Conservation (phyloP, 208 protist species). For the Giardia duodenalis region DNA sequence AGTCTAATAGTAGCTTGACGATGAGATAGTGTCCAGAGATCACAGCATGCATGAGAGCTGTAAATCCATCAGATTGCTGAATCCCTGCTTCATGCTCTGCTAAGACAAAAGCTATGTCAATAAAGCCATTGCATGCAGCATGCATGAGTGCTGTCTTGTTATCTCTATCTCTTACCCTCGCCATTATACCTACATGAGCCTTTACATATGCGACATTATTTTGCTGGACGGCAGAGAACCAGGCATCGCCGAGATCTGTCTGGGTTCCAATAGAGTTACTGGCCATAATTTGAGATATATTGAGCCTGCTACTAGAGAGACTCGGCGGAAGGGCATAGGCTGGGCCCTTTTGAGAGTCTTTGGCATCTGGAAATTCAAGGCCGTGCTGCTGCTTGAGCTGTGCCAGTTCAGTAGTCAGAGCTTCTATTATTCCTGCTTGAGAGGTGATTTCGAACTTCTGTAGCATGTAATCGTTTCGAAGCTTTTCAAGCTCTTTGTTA, state of each 20-base stretch:
- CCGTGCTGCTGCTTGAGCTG: not conserved
- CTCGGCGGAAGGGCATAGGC: no score
- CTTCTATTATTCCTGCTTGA: not conserved
- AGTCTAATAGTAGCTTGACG: not conserved
- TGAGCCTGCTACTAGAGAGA: no score
- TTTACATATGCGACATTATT: not conserved
- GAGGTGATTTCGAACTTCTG: not conserved
- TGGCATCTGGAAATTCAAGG: not conserved
- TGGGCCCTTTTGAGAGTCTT: no score
- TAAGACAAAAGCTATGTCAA: not conserved
- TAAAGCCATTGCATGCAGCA: not conserved
- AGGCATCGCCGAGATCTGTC: not conserved
- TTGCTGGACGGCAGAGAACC: not conserved
- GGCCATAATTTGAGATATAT: no score
- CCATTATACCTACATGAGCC: not conserved
- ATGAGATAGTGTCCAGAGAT: not conserved
- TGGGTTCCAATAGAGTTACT: no score
- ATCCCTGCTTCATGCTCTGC: not conserved
- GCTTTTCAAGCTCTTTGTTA: not conserved
- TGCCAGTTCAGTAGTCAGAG: not conserved
- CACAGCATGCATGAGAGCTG: not conserved
- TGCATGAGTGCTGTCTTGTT: not conserved
- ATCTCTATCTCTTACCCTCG: not conserved
- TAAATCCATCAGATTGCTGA: not conserved
- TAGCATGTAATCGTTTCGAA: not conserved